Conservation (phyloP, 2,329 filamentous ascomycete species). For the Sporothrix brunneoviolacea region DNA sequence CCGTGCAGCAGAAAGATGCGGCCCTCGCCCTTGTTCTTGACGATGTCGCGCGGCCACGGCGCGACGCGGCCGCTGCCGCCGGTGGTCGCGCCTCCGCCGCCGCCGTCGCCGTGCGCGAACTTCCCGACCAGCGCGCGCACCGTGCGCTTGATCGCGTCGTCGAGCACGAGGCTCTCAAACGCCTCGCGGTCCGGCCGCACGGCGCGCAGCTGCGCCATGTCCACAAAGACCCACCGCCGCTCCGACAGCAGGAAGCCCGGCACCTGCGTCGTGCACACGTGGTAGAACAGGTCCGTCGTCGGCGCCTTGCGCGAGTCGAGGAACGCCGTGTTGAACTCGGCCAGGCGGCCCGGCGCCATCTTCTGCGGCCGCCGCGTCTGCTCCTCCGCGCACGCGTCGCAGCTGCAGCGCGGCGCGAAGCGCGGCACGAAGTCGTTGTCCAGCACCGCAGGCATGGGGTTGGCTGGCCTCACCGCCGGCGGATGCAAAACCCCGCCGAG, state of each 20-base stretch:
- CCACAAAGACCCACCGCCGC: conserved; percentile 39
- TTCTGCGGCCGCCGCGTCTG: conserved; percentile 2
- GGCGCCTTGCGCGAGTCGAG: conserved; percentile 32
- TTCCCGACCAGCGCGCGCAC: conserved; percentile 42
- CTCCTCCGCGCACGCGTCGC: conserved; percentile 28
- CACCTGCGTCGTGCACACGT: conserved; percentile 38
- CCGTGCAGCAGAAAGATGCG: conserved; percentile 10
- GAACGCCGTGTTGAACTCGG: conserved; percentile 35
- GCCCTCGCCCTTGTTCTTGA: conserved; percentile 42
- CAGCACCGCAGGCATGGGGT: neutral
- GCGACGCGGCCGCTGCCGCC: conserved; percentile 25
- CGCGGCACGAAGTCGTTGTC: conserved; percentile 34
- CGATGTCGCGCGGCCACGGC: conserved; percentile 36
- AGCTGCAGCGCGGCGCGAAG: conserved; percentile 36
- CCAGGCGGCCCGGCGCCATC: conserved; percentile 28
- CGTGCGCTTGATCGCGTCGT: conserved; percentile 41
- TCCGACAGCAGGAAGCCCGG: conserved; percentile 40
- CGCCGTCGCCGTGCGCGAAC: conserved; percentile 34
- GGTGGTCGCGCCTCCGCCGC: conserved; percentile 21
- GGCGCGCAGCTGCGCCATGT: conserved; percentile 32
- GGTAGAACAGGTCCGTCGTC: conserved; percentile 36
- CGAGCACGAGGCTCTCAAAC: conserved; percentile 44
- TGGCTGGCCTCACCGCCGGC: too few species aligned
- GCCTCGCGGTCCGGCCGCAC: conserved; percentile 40
- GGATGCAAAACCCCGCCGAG: too few species aligned